Evolutionary conservation across 139 green algal species (phyloP), one percentile per base, ranked within the genome.

Genomic region (Protoeuglena noctilucae): DNA sequence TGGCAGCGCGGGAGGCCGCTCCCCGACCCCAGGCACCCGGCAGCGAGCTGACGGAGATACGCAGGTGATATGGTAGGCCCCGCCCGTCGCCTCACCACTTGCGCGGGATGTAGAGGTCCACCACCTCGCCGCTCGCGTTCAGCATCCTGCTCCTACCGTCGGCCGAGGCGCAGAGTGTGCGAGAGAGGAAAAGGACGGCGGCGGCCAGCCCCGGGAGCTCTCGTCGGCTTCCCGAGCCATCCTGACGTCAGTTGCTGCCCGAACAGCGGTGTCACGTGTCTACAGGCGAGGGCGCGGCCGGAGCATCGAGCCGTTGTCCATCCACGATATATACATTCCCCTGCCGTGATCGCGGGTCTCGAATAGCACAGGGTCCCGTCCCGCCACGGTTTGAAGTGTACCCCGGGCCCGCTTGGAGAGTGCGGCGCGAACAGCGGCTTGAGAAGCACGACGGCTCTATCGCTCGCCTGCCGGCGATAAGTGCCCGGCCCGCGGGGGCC

Each of bases 101-200:
- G 66, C 89, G 70, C 29, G 89, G 89, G 60, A 95, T 94, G 89
- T 96, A 98, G 51, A 98, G 76, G 64, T 97, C 89, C 19, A 97
- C 84, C 53, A 79, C 80, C 59, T 93, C 70, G 57, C 86, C 86
- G 56, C 85, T 84, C 69, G 91, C 82, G 84, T 95, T 94, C 22
- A 82, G 76, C 86, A 95, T 95, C 25, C 43, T 87, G 53, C 19
- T 12, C 34, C 34, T 43, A 43, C 34, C 34, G 12, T 12, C n/a
- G n/a, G n/a, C n/a, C n/a, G n/a, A n/a, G n/a, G n/a, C n/a, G n/a
- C n/a, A n/a, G n/a, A n/a, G n/a, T n/a, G n/a, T n/a, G n/a, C n/a
- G n/a, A n/a, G n/a, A n/a, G 34, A 19, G 34, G 34, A 43, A 43
- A 12, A 43, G 34, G 34, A 12, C 34, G 34, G 12, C 9, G 34